Percentiles rank a stretch among this genome's conserved stretches.
phyloP scores from a whole-genome alignment of 1,284 basidiomycete genomes.

The Flammula alnicola region DNA sequence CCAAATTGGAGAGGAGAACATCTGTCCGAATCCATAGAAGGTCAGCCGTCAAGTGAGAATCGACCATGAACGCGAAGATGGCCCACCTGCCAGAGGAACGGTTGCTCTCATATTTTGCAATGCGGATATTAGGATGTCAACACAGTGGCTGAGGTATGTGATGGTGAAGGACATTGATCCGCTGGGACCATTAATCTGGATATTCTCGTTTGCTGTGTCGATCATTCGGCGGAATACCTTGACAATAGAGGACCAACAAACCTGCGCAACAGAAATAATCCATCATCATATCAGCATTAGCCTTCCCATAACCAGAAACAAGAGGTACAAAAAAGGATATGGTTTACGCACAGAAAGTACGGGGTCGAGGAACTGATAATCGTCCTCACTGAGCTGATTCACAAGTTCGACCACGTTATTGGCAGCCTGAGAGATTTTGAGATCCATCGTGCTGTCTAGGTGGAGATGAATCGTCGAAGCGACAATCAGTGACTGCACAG shows the following conservation, averaged over 20 bases:
- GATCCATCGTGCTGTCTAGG: conserved; percentile 24
- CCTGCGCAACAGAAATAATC: conserved; percentile 12
- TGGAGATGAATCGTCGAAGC: conserved; percentile 54
- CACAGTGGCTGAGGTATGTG: conserved; percentile 23
- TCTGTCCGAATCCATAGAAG: conserved; percentile 8
- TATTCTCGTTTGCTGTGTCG: conserved; percentile 16
- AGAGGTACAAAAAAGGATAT: background rate
- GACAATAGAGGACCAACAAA: conserved; percentile 26
- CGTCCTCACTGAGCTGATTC: conserved; percentile 48
- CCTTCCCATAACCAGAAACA: no score
- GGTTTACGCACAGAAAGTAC: conserved; percentile 48
- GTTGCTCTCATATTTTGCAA: conserved; percentile 18
- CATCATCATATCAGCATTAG: no score
- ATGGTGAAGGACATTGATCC: conserved; percentile 19
- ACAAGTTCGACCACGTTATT: conserved; percentile 49
- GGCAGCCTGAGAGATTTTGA: conserved; percentile 40
- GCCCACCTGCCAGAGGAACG: conserved; percentile 24
- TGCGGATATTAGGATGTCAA: conserved; percentile 19
- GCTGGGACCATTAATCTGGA: conserved; percentile 10
- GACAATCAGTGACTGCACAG: conserved; percentile 54
- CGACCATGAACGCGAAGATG: background rate
- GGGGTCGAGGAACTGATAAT: conserved; percentile 58
- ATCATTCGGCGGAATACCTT: conserved; percentile 25
- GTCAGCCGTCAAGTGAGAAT: background rate
- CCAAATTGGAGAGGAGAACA: conserved; percentile 12